Evolutionary conservation across 1,139 yeast genomes (phyloP), one percentile per base, ranked within the genome.

Genomic region (Diutina mesorugosa): DNA sequence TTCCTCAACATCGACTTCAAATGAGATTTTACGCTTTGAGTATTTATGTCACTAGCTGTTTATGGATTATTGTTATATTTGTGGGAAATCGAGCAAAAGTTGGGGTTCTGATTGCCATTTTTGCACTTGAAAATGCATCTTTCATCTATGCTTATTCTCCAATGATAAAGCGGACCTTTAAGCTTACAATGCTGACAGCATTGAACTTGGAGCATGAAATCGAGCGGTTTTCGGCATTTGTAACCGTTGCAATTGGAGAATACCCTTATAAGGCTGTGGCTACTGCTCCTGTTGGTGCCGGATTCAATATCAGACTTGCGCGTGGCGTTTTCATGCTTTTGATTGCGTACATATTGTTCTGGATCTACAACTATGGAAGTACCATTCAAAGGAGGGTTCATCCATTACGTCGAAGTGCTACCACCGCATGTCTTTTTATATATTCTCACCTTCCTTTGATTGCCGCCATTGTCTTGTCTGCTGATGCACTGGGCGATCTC

Each of bases 121-220:
- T 80, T 55, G 60, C 68, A 6, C 58, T 80, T 18, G 89, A 84
- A 61, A 73, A 73, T 26, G 29, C 68, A 0, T 60, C 62, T 4
- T 74, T 70, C 60, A 51, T 62, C 9, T 18, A 71, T 2, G 64
- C 72, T 46, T 80, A 72, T 61, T 84, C 79, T 60, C 86, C 87
- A 2, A 63, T 65, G 65, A 67, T 74, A 57, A 83, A 81, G 62
- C 71, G 64, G 55, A 18, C 67, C 29, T 58, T 82, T 61, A 66
- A 70, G 6, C 64, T 79, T 55, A 74, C 72, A 12, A 75, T 73
- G 58, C 77, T 85, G 6, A 82, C 89, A 0, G 88, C 88, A 0
- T 66, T 83, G 58, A 83, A 83, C 63, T 80, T 84, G 58, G 87
- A 83, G 62, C 88, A 84, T 63, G 87, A 82, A 63, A 85, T 81